Base-by-base conservation (phyloP, 208 protist species). In the Tritrichomonas musculus region DNA sequence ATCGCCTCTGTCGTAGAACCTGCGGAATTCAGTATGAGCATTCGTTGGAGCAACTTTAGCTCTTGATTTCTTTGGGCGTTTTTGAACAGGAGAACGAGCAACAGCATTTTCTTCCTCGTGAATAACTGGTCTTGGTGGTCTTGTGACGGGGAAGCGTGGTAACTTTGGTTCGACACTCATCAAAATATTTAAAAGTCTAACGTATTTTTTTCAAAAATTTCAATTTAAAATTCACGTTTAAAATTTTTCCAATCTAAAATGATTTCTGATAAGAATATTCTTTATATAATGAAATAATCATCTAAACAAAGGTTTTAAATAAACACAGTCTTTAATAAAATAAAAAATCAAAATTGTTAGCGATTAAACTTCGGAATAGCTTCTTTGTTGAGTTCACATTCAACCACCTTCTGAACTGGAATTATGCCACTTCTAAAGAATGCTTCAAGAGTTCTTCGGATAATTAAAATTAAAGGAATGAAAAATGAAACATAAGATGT, bases 1-100 rank as follows among this genome's bases (percentile, higher is more conserved):
- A 44, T 92, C 82, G 36, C 82, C 82, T 8, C 82, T 22, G 27
- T 92, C 82, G 30, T 92, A 92, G 41, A 69, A 92, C 9, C 55
- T 22, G 8, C 82, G 30, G 33, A 92, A 92, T 27, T 92, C 82
- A 53, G 73, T 84, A n/a, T 84, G 73, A 39, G 27, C n/a, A 53
- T 84, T 84, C 30, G 4, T 33, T 25, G 73, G 36, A 33, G 36
- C 73, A 39, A 47, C 36, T 44, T 84, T 84, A 44, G 5, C 9
- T n/a, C 20, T 36, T 13, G 8, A 53, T 44, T 30, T 84, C 44
- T 84, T 84, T 53, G 27, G 41, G 1, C 73, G 20, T 25, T 53
- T 84, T 0, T 14, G 9, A 1, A 44, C 8, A 33, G 73, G n/a
- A 3, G 4, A 1, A 2, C 22, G 17, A 25, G 1, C 8, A 13